These are phyloP conservation scores for Fusarium praegraminearum DNA, from an alignment of 2,329 filamentous ascomycete genomes.

Conservation along the genomic window DNA sequence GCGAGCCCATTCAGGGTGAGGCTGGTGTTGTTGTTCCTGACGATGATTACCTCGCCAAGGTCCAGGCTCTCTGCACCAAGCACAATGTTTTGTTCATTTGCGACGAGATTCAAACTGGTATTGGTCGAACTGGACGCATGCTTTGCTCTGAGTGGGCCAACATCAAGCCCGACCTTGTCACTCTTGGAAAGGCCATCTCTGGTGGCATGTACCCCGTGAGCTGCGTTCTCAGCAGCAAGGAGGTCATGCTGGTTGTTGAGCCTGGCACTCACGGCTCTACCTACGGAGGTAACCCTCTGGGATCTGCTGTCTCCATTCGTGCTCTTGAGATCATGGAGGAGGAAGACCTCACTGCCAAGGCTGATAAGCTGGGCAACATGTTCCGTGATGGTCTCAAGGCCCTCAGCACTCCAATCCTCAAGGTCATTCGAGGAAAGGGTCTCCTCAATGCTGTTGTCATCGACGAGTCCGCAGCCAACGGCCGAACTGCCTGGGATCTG, in stretches of 20 bases:
- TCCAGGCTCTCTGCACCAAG: slow-evolving; percentile 89
- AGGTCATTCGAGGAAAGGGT: slow-evolving; percentile 88
- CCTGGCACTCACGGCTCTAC: slow-evolving; percentile 97
- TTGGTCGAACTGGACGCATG: slow-evolving; percentile 93
- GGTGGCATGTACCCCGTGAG: slow-evolving; percentile 99
- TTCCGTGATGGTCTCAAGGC: slow-evolving; percentile 84
- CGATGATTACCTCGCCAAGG: slow-evolving; percentile 78
- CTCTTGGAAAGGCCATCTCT: slow-evolving; percentile 96
- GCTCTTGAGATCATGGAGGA: slow-evolving; percentile 95
- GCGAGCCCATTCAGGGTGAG: slow-evolving; percentile 74
- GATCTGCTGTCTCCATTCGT: slow-evolving; percentile 94
- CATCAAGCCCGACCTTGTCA: slow-evolving; percentile 94
- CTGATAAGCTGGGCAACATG: slow-evolving; percentile 81
- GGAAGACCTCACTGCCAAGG: slow-evolving; percentile 85
- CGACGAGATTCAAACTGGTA: slow-evolving; percentile 98
- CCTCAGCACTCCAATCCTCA: slow-evolving; percentile 84
- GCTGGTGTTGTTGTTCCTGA: slow-evolving; percentile 96
- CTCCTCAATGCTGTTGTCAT: slow-evolving; percentile 96
- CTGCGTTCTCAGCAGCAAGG: slow-evolving; percentile 86
- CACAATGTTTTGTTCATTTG: slow-evolving; percentile 96
- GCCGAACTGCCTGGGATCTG: slow-evolving; percentile 93
- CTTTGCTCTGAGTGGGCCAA: slow-evolving; percentile 94
- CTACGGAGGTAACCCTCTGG: slow-evolving; percentile 97
- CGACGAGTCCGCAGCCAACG: slow-evolving; percentile 86
- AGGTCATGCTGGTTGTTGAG: slow-evolving; percentile 96